Evolutionary conservation across 805 yeast species (phyloP).

Genomic region (Wickerhamiella bombiphila): DNA sequence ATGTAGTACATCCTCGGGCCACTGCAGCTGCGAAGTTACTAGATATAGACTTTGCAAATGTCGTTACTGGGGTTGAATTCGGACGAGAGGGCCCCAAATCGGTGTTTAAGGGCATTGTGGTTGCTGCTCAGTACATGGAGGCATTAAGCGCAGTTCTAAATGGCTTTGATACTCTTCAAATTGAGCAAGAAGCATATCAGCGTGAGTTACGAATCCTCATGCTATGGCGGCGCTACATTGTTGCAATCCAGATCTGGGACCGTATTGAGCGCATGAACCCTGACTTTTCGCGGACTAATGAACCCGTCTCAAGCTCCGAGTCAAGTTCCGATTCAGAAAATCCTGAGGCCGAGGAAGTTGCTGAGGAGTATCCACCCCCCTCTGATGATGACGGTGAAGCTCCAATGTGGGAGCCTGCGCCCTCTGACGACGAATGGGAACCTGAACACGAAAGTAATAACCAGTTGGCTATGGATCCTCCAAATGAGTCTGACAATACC

Average conservation of each 20-base stretch:
- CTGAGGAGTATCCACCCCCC: neutral
- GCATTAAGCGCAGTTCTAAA: slow-evolving; percentile 41
- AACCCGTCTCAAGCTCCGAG: neutral
- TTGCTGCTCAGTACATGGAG: slow-evolving; percentile 44
- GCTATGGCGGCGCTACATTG: slow-evolving; percentile 25
- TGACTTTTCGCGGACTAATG: neutral
- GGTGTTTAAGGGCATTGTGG: slow-evolving; percentile 58
- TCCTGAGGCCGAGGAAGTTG: slow-evolving; percentile 1
- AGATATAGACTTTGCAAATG: slow-evolving; percentile 69
- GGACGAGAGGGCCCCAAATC: slow-evolving; percentile 33
- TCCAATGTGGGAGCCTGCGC: neutral
- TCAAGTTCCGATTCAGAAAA: neutral
- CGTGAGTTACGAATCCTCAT: slow-evolving; percentile 29
- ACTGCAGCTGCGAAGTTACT: slow-evolving; percentile 58
- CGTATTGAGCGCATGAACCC: slow-evolving; percentile 19
- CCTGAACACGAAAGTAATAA: neutral
- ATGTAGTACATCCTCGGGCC: slow-evolving; percentile 38
- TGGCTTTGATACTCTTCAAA: slow-evolving; percentile 34
- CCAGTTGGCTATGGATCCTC: neutral
- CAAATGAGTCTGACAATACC: neutral
- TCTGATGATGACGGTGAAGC: slow-evolving; percentile 2
- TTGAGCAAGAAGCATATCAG: slow-evolving; percentile 27
- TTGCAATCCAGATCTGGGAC: slow-evolving; percentile 21
- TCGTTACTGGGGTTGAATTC: slow-evolving; percentile 78
- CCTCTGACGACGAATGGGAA: neutral